Base-by-base conservation (phyloP, 331 rosid genomes). In the Phaseolus coccineus region DNA sequence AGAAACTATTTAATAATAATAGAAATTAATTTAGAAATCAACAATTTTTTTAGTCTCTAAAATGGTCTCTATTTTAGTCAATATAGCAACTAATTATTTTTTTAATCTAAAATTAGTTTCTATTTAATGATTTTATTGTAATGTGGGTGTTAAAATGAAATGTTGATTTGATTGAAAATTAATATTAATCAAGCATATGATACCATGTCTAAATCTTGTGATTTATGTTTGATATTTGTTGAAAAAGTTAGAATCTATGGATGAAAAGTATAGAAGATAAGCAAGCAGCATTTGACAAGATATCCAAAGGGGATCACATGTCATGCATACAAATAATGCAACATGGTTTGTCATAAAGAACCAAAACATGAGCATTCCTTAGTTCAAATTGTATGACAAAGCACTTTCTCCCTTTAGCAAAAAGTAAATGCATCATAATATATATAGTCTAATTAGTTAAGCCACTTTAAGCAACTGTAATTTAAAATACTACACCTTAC, bases 321-420 rank as follows among this genome's bases (percentile, higher is more conserved):
- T 67, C 27, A 25, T 56, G 48, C 82, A 69, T 12, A 74, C 42
- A 57, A 15, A 73, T 39, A 46, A 33, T 67, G 71, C 65, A 69
- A 76, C 77, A 69, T 37, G 55, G 22, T 61, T 81, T 69, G 82
- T 70, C 62, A 7, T 74, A 31, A 52, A 24, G 55, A 42, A 64
- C 19, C 74, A 79, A 79, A 62, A 69, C 83, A 74, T 30, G 67
- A 68, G 56, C 69, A 72, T 69, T 74, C 70, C 77, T 12, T 27
- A 28, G 6, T 16, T 42, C 76, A 25, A 48, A 24, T 48, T 40
- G 35, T 63, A 51, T 62, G 42, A 74, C 51, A 51, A 78, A 35
- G 33, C 35, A 58, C 37, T 57, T 69, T 46, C 8, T 63, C 11
- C 53, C 27, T 76, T 64, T 56, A 52, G 39, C 42, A 37, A 65